A percentile compares a stretch with the other conserved stretches of the same genome.
Conservation (phyloP, 2,329 filamentous ascomycete species). For the Colletotrichum nymphaeae region DNA sequence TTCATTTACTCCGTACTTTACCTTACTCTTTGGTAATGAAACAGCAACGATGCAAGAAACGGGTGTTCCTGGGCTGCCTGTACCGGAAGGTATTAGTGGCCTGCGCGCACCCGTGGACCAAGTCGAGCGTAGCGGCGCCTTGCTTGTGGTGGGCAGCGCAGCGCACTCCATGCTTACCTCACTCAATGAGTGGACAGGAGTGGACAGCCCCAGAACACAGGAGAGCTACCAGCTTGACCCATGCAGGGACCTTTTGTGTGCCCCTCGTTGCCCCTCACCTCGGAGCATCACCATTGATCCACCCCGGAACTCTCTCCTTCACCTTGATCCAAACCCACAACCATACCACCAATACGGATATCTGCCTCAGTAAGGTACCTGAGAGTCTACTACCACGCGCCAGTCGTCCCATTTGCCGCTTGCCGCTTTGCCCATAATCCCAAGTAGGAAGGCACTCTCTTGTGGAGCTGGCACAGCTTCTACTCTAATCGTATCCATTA, state of each 20-base stretch:
- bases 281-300: slow-evolving; percentile 27
- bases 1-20: neutral
- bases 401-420: slow-evolving; percentile 27
- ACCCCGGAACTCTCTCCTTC: slow-evolving; percentile 21
- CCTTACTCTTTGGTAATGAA: neutral
- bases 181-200: neutral
- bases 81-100: slow-evolving; percentile 17
- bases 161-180: slow-evolving; percentile 6
- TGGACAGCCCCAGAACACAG: neutral
- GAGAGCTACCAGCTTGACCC: slow-evolving; percentile 25
- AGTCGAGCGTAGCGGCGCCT: neutral
- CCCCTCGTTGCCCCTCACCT: slow-evolving; percentile 36
- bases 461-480: slow-evolving; percentile 25
- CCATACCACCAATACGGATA: neutral
- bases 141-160: neutral
- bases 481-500: slow-evolving; percentile 8
- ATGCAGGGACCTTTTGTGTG: slow-evolving; percentile 37
- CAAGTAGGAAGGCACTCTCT: slow-evolving; percentile 31
- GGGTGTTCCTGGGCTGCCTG: neutral
- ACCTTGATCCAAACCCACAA: slow-evolving; percentile 6
- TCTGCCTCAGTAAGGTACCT: neutral
- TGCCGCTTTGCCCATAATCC: slow-evolving; percentile 18
- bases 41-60: neutral
- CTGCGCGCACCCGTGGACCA: neutral
- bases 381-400: neutral